Evolutionary conservation across 192 early-diverging fungal genomes (phyloP), one percentile per base, ranked within the genome.

Genomic region (Backusella australiensis): DNA sequence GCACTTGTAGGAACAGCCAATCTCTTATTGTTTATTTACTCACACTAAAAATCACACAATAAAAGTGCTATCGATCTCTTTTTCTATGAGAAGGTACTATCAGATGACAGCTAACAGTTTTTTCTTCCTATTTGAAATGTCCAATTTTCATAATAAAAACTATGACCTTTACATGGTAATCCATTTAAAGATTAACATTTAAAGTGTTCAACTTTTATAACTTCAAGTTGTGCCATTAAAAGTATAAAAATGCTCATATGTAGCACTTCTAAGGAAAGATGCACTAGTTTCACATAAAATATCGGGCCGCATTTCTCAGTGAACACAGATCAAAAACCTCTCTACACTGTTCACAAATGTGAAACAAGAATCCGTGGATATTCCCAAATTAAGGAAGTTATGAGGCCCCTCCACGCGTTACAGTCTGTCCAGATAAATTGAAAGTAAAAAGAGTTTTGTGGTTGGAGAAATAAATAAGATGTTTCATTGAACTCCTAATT

Each of bases 401-500:
- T 23, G 19, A 56, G 53, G 53, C 53, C 42, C 15, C 15, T 56
- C 53, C 21, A 56, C n/a, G 53, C 53, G n/a, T 56, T 19, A 23
- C 53, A 56, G 15, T 56, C 21, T 56, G 53, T 56, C n/a, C n/a
- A 56, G n/a, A 23, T 21, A 23, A 56, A 56, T 19, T 56, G 21
- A 23, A 17, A 56, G 21, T n/a, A 26, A 63, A 23, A 63, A 63
- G 12, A 1, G 56, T 5, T 63, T 63, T 63, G 46, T 63, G 56
- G 9, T 63, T 63, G 12, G 56, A 63, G 56, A 63, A 63, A 14
- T 9, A 63, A 63, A 63, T 63, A 23, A 63, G 15, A 49, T 63
- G 23, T 63, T 63, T 63, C 26, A 29, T 63, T 63, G 56, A 63
- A 29, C 56, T 63, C 56, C 56, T 63, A 63, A 63, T 63, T 63